Percentiles rank a stretch among this genome's conserved stretches.
Conservation (phyloP, 257 asterid species). For the Penstemon davidsonii region DNA sequence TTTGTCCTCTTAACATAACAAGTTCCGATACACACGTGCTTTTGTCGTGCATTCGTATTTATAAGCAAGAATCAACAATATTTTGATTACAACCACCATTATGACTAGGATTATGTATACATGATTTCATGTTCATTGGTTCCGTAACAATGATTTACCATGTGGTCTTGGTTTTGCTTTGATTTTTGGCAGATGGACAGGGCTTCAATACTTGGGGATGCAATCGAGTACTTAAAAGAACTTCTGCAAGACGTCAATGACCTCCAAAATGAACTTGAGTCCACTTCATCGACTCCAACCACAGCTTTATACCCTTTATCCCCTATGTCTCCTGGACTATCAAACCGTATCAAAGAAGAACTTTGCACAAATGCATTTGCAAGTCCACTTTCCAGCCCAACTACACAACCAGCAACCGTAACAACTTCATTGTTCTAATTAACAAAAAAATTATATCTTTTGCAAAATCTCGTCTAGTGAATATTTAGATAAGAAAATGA, state of each 20-base stretch:
- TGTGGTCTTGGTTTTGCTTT: not conserved
- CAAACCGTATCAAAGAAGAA: conserved; percentile 43
- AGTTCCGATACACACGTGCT: too few relatives aligned
- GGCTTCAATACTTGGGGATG: conserved; percentile 84
- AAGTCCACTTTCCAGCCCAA: conserved; percentile 66
- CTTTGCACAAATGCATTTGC: conserved; percentile 22
- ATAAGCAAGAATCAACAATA: not conserved
- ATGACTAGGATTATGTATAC: conserved; percentile 18
- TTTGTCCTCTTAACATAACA: too few relatives aligned
- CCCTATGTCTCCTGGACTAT: conserved; percentile 48
- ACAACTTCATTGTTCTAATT: not conserved
- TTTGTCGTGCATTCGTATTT: not conserved
- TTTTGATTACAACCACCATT: not conserved
- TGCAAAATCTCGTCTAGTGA: not conserved
- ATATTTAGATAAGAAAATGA: not conserved
- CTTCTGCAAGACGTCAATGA: conserved; percentile 54
- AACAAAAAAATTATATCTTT: not conserved
- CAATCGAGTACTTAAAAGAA: conserved; percentile 84
- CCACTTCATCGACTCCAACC: conserved; percentile 39
- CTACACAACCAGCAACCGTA: conserved; percentile 70
- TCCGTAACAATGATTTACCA: too few relatives aligned
- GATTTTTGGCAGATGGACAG: conserved; percentile 70
- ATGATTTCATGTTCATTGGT: not conserved
- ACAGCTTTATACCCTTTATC: conserved; percentile 43
- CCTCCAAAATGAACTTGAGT: conserved; percentile 51